Evolutionary conservation across 768 basidiomycete genomes (phyloP), one percentile per base, ranked within the genome.

Genomic region (Kwoniella dendrophila): DNA sequence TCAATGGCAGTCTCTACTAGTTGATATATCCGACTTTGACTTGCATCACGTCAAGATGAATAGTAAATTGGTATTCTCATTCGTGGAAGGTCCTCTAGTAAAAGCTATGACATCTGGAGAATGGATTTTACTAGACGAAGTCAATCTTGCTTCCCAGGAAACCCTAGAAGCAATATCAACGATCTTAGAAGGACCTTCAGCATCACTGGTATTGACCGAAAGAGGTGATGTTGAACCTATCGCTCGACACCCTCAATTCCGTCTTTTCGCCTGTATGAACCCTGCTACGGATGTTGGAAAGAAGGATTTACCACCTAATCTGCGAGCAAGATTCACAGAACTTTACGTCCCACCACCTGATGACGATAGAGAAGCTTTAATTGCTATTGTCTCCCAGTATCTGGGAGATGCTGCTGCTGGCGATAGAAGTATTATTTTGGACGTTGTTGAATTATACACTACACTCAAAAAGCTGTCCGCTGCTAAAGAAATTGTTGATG

Each of bases 191-290:
- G 85, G 87, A n/a, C 85, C 92, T 1, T 86, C 85, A 7, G 86
- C 91, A 0, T 98, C 95, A 0, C 88, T 99, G 68, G 90, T 92
- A 0, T 82, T 99, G 59, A 92, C 92, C 0, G 96, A 98, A 74
- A 87, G 93, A 75, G 95, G 94, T 0, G 88, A 91, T 10, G 80
- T 97, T 56, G 90, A 93, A 69, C 89, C 90, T 1, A 84, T 98
- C 29, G 87, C 88, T 50, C 88, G 96, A 0, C 96, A 99, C 77
- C 87, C 92, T 18, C 88, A 95, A 71, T 99, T 99, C 82, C 89
- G 95, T 20, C 83, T 98, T 4, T 98, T 98, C 72, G 93, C 93
- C 3, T 99, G 96, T 77, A 99, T 99, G 96, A 99, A 99, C 74
- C 96, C 96, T 4, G 96, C 96, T 0, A 99, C 94, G 3, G 96